Evolutionary conservation across 169 alveolate genomes (phyloP).

Genomic region (Plasmodium coatneyi): DNA sequence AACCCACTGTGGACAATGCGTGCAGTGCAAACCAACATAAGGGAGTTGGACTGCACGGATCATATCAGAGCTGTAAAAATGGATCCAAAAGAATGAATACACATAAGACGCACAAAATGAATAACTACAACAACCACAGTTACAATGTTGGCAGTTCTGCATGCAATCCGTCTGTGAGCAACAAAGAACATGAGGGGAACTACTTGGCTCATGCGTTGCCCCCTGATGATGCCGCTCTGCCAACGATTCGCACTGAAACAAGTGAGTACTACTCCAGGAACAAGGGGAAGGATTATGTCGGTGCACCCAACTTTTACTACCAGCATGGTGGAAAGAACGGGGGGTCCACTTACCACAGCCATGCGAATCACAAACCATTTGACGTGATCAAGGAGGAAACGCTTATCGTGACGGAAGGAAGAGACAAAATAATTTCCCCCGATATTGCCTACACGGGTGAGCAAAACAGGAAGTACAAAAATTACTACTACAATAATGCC

Average conservation of each 20-base stretch:
- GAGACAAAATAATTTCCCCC: constrained; percentile 5
- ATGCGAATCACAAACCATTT: background rate
- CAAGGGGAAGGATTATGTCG: constrained; percentile 5
- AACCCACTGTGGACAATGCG: background rate
- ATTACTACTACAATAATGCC: constrained; percentile 39
- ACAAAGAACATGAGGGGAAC: constrained; percentile 11
- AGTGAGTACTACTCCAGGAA: background rate
- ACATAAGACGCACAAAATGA: constrained; percentile 7
- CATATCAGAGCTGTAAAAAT: background rate
- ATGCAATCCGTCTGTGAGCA: background rate
- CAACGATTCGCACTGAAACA: background rate
- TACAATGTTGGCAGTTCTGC: background rate
- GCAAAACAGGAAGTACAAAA: constrained; percentile 49
- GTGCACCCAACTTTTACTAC: background rate
- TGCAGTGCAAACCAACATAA: background rate
- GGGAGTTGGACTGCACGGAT: background rate
- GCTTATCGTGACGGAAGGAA: background rate
- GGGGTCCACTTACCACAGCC: background rate
- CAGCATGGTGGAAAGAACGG: constrained; percentile 10
- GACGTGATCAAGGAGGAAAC: constrained; percentile 10
- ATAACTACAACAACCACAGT: background rate
- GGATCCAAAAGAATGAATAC: background rate
- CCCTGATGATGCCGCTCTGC: background rate
- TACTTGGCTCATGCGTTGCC: background rate
- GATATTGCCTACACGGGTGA: constrained; percentile 2